phyloP scores from a whole-genome alignment of 176 grass and related monocot species.

The Zea luxurians region DNA sequence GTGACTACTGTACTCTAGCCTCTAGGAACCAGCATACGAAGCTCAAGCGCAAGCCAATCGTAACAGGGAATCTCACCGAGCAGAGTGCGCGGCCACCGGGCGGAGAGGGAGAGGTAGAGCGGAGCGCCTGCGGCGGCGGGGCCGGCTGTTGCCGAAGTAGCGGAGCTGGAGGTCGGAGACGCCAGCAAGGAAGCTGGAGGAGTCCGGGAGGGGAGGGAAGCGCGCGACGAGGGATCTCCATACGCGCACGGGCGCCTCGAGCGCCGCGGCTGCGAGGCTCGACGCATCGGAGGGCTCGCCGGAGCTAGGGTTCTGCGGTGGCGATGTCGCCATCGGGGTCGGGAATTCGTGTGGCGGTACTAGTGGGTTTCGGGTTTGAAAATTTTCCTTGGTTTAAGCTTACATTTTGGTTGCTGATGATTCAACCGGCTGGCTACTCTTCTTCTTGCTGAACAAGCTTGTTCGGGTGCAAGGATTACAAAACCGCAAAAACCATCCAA shows the following conservation, averaged over 20 bases:
- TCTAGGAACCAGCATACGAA: neutral
- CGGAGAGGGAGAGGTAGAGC: constrained; percentile 43
- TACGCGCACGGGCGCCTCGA: constrained; percentile 12
- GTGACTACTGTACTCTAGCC: neutral
- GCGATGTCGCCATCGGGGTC: constrained; percentile 38
- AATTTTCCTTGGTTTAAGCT: constrained; percentile 16
- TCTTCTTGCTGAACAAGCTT: constrained; percentile 18
- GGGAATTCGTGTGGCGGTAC: neutral
- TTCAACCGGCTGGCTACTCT: neutral
- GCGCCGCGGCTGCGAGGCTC: neutral
- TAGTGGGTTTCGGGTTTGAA: neutral
- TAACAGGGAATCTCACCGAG: constrained; percentile 40
- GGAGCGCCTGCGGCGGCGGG: constrained; percentile 34
- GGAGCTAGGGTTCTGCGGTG: constrained; percentile 44
- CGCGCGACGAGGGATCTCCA: constrained; percentile 43
- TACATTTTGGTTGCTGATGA: neutral
- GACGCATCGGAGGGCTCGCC: constrained; percentile 27
- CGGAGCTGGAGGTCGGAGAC: constrained; percentile 40
- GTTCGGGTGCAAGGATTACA: no score
- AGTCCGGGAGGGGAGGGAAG: constrained; percentile 36
- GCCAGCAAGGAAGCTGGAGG: constrained; percentile 36
- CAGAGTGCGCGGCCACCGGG: constrained; percentile 24
- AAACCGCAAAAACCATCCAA: no score
- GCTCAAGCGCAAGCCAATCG: neutral
- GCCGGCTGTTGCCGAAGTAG: constrained; percentile 28